Percentiles rank a stretch among this genome's conserved stretches.
phyloP scores from a whole-genome alignment of 2,329 filamentous ascomycete species.

The Herpotrichia juniperi region DNA sequence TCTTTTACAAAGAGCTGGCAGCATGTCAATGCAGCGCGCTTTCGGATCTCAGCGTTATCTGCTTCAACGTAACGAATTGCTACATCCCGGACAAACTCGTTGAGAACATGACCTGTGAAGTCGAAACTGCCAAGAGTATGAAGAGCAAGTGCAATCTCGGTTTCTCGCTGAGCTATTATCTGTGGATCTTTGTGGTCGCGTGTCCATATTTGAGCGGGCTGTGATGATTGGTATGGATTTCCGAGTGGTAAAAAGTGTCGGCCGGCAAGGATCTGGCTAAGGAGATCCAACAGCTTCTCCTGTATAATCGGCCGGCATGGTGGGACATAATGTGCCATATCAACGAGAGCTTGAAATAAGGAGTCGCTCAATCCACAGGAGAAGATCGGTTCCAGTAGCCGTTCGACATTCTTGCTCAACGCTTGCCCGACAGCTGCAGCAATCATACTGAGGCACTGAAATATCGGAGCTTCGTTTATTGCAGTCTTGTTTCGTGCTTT shows the following conservation, averaged over 20 bases:
- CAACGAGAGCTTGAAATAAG: constrained; percentile 91
- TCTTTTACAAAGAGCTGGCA: constrained; percentile 97
- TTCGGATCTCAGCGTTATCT: constrained; percentile 89
- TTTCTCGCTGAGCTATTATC: constrained; percentile 78
- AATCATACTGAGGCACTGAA: constrained; percentile 96
- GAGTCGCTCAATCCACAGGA: constrained; percentile 93
- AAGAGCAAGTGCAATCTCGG: constrained; percentile 89
- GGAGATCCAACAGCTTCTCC: constrained; percentile 89
- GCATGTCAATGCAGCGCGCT: constrained; percentile 93
- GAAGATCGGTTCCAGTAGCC: constrained; percentile 93
- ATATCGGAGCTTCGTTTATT: constrained; percentile 75
- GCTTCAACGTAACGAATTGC: constrained; percentile 98
- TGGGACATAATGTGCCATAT: constrained; percentile 99
- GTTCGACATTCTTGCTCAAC: constrained; percentile 97
- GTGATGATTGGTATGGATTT: constrained; percentile 85
- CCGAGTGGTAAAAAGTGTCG: constrained; percentile 91
- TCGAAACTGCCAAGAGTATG: constrained; percentile 98
- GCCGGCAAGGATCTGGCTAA: constrained; percentile 91
- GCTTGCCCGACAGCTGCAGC: constrained; percentile 95
- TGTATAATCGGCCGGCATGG: constrained; percentile 93
- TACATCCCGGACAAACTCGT: constrained; percentile 98
- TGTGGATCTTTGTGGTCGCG: constrained; percentile 86
- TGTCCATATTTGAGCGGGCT: constrained; percentile 79
- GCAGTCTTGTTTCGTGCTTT: constrained; percentile 70
- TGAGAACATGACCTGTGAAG: constrained; percentile 85